Evolutionary conservation across 257 asterid genomes (phyloP), one percentile per base, ranked within the genome.

Genomic region (Ocimum tenuiflorum): DNA sequence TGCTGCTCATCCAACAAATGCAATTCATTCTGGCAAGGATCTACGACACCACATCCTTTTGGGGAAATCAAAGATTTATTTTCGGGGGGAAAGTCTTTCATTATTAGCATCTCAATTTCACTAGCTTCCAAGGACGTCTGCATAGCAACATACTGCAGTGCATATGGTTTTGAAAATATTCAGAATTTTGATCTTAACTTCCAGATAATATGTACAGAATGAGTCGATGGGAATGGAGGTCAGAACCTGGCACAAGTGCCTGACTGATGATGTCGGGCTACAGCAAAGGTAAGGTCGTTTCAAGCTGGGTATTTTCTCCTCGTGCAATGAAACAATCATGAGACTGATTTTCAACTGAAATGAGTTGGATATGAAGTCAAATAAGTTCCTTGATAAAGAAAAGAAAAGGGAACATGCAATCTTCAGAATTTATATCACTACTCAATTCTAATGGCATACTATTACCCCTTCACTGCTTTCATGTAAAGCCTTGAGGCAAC

Each of bases 201-300:
- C 18, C 29, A 23, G 67, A 51, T 23, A 35, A 65, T 55, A 55
- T 38, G 56, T 48, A 23, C 17, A 52, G 69, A 66, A 22, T 13
- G 22, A 33, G 69, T 60, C 65, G 56, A 22, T 19, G 20, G 46
- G 71, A 64, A 56, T 57, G 50, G 53, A 67, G 36, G 64, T 38
- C 18, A 19, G 19, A 54, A 89, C 98, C 80, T 89, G 95, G 80
- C 91, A 80, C 61, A 91, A 72, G 68, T 89, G 92, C 67, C 76
- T 75, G 62, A 91, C 89, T 8, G 95, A 74, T 58, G 80, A 68
- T 35, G 83, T 75, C 7, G 86, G 79, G 72, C 81, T 84, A 79
- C 98, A 89, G 81, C 83, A 78, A 45, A 91, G 83, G 65, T 81
- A 85, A 39, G 98, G 96, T 41, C 92, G 83, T 75, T 87, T 85